Evolutionary conservation across 192 early-diverging fungal genomes (phyloP), one percentile per base, ranked within the genome.

Genomic region (Backusella luteola): DNA sequence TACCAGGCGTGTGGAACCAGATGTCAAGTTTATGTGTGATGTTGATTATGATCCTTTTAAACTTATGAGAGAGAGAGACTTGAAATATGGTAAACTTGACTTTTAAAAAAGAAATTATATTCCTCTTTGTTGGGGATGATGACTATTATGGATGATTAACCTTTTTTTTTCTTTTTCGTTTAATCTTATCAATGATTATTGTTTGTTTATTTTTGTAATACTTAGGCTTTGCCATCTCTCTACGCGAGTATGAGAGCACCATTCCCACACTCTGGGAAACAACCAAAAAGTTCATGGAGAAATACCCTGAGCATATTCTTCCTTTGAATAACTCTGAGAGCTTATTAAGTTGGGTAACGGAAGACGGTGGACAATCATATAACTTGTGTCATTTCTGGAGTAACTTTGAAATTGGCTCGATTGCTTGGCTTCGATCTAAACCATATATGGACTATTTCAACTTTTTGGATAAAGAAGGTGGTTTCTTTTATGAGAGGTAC

Each of bases 401-500:
- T 77, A 94, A 94, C 76, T 94, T 94, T 84, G 93, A 83, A 35
- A 95, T 96, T 71, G 93, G 88, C 15, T 81, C 89, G 59, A 76
- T 94, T 71, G 83, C 90, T 14, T 89, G 95, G 66, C 93, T 91
- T 74, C 76, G 91, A 56, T 88, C 87, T 19, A 78, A 83, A 42
- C 88, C 84, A 38, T 96, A 94, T 77, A 69, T 84, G 29, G 85
- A 89, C 35, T 94, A 87, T 67, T 93, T 93, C 76, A 82, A 91
- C 12, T 83, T 87, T 67, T 79, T 97, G 59, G 95, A 97, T 72
- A 75, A 89, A 41, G 75, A 85, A 2, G 95, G 95, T 36, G 94
- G 95, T 29, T 96, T 95, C 88, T 96, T 93, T 76, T 96, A 96
- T 75, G 94, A 94, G 78, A 82, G 92, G 67, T 89, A 73, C 59